phyloP scores from a whole-genome alignment of 148 eudicot species.

The Beta vulgaris region DNA sequence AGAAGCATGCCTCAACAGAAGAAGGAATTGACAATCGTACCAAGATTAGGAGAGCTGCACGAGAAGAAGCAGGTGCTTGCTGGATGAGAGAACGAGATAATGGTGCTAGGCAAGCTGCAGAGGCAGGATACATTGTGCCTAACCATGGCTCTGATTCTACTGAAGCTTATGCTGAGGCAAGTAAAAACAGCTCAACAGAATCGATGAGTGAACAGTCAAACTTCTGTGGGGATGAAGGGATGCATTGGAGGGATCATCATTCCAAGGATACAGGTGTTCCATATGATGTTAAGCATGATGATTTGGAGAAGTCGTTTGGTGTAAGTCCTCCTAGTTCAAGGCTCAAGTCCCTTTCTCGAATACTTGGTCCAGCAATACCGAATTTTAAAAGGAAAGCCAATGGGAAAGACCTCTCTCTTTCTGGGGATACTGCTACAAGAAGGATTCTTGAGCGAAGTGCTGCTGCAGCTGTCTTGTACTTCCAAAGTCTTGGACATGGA shows the following conservation, averaged over 20 bases:
- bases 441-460: conserved; percentile 80
- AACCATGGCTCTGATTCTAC: conserved; percentile 34
- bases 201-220: conserved; percentile 37
- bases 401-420: conserved; percentile 47
- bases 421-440: conserved; percentile 53
- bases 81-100: conserved; percentile 78
- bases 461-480: conserved; percentile 64
- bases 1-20: conserved; percentile 79
- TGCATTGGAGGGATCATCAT: conserved; percentile 83
- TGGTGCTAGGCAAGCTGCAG: conserved; percentile 66
- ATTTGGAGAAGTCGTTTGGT: conserved; percentile 93
- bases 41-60: conserved; percentile 76
- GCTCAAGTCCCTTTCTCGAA: conserved; percentile 50
- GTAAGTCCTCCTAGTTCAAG: conserved; percentile 52
- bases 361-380: conserved; percentile 55
- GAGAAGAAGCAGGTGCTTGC: conserved; percentile 62
- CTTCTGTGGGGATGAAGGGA: conserved; percentile 60
- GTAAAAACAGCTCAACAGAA: conserved; percentile 28
- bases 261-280: conserved; percentile 86
- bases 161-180: conserved; percentile 43
- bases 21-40: conserved; percentile 93
- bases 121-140: conserved; percentile 59
- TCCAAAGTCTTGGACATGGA: conserved; percentile 35
- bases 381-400: conserved; percentile 69
- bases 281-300: conserved; percentile 93